Evolutionary conservation across 164 flowering plant species (phyloP).

Genomic region (Vitis amurensis): DNA sequence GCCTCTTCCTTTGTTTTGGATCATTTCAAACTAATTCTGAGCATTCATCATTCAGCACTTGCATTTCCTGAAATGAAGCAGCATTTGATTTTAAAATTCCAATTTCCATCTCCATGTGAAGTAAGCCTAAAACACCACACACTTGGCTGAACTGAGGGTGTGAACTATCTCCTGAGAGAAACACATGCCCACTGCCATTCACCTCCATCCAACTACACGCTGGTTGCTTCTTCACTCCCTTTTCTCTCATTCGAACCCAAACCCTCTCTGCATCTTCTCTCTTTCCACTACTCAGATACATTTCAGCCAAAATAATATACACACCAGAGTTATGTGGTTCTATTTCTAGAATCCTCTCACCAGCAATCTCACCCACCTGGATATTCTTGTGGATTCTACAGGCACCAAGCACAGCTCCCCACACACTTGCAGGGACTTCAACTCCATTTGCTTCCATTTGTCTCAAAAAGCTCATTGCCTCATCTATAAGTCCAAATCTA

Average conservation of each 20-base stretch:
- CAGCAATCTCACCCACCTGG: conserved; percentile 53
- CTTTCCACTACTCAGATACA: conserved; percentile 41
- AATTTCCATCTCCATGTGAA: conserved; percentile 43
- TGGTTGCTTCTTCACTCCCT: conserved; percentile 65
- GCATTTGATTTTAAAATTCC: conserved; percentile 2
- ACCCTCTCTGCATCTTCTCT: conserved; percentile 45
- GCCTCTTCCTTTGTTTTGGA: too few relatives aligned
- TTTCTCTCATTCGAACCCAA: conserved; percentile 50
- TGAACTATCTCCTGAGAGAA: conserved; percentile 59
- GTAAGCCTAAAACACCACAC: conserved; percentile 28
- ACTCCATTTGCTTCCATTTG: conserved; percentile 45
- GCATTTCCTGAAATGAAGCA: conserved; percentile 5
- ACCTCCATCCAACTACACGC: conserved; percentile 80
- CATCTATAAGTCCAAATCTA: conserved; percentile 52
- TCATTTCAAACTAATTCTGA: neutral
- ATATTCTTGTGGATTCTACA: conserved; percentile 57
- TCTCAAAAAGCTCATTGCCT: conserved; percentile 43
- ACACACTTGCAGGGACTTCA: conserved; percentile 48
- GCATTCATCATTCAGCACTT: conserved; percentile 2
- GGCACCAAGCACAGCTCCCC: conserved; percentile 76
- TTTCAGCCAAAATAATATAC: conserved; percentile 62
- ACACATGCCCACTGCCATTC: conserved; percentile 41
- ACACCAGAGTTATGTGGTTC: conserved; percentile 59
- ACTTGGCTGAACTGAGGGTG: conserved; percentile 40
- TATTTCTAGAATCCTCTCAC: conserved; percentile 43